Evolutionary conservation across 768 basidiomycete genomes (phyloP).

Genomic region (Mycena kentingensis): DNA sequence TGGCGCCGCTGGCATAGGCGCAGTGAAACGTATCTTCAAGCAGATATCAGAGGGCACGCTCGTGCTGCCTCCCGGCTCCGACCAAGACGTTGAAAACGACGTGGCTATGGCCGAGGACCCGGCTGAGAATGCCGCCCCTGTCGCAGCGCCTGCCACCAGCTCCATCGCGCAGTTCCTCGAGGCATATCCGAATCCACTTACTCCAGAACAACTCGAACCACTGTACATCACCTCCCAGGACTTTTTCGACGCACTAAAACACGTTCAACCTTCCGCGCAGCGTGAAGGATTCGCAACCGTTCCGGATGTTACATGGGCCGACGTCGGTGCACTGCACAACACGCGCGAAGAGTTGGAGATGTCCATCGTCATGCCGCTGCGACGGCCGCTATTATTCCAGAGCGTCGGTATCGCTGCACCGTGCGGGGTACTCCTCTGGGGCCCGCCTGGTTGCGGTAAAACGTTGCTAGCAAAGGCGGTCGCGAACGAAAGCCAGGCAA

Average conservation of each 20-base stretch:
- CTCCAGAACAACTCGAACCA: constrained; percentile 74
- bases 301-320: constrained; percentile 93
- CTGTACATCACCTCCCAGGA: constrained; percentile 81
- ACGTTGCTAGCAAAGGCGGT: constrained; percentile 98
- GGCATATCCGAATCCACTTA: constrained; percentile 81
- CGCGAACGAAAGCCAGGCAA: constrained; percentile 92
- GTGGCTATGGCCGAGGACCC: constrained; percentile 48
- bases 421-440: constrained; percentile 97
- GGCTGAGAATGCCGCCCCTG: constrained; percentile 17
- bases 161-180: constrained; percentile 91
- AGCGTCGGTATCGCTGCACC: constrained; percentile 88
- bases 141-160: constrained; percentile 38
- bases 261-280: constrained; percentile 94
- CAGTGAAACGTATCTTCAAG: constrained; percentile 94
- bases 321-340: constrained; percentile 87
- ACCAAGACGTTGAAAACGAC: constrained; percentile 32
- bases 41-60: constrained; percentile 68
- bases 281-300: constrained; percentile 98
- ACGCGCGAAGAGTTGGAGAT: constrained; percentile 92
- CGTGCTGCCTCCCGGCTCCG: constrained; percentile 42
- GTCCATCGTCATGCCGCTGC: constrained; percentile 96
- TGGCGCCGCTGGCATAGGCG: constrained; percentile 92
- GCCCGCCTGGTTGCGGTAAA: constrained; percentile 98
- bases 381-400: constrained; percentile 84
- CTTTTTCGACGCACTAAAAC: constrained; percentile 77